Base-by-base conservation (phyloP, 1,284 basidiomycete species). In the Pyrrhoderma lamaoense region DNA sequence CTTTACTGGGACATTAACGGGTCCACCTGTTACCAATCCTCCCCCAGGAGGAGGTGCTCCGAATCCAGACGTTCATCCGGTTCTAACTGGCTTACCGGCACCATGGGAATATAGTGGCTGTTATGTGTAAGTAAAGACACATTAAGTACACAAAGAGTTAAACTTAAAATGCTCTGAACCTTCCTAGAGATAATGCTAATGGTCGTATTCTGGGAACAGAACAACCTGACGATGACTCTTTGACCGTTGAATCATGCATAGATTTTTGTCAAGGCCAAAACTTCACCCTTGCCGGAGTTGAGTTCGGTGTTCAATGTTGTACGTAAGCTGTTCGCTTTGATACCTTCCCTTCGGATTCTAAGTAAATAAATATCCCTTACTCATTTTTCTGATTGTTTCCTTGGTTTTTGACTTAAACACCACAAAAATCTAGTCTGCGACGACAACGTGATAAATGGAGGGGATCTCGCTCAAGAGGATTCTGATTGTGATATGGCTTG, bases 401-500 rank as follows among this genome's bases (percentile, higher is more conserved):
- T 31, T 31, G 27, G 27, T 31, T 31, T 31, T 11, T 31, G 27
- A 31, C 27, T 5, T 11, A 11, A 31, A 31, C 27, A 31, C 27
- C 27, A 16, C 23, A n/a, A n/a, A n/a, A n/a, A 55, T 56, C 36
- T 55, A 84, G 82, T 79, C 67, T 89, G 85, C 57, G 82, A 80
- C 7, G 69, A 80, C 55, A 65, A 68, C 19, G 61, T 87, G 36
- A 69, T 82, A 18, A 72, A 77, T 43, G 85, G 81, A 14, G 82
- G 79, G 14, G 72, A 71, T 1, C 37, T 61, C n/a, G 74, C 73
- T 1, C 56, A 65, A 13, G 35, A 43, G 0, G 74, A 74, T 0
- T 63, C 69, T 19, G 73, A 74, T 45, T 89, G 86, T 58, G 76
- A 75, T 61, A 83, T 82, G 79, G 73, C 68, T 2, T 89, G 85